A percentile compares a stretch with the other conserved stretches of the same genome.
These are phyloP conservation scores for Zygoascus tannicola DNA, from an alignment of 805 yeast species.

Conservation along the genomic window DNA sequence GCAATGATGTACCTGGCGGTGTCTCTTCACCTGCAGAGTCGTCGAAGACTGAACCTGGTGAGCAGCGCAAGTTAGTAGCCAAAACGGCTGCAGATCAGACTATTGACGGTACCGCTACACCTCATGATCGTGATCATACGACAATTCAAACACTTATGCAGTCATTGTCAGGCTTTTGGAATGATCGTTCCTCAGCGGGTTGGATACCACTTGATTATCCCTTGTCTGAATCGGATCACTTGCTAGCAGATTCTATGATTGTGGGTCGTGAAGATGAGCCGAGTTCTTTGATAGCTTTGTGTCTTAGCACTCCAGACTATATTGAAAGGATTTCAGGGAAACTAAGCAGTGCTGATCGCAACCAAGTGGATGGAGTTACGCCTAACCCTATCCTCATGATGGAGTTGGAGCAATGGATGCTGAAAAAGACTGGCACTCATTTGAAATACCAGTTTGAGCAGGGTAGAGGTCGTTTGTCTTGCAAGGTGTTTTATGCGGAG, in stretches of 20 bases:
- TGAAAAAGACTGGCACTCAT: constrained; percentile 79
- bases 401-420: constrained; percentile 56
- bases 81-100: background rate
- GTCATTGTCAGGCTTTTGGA: constrained; percentile 88
- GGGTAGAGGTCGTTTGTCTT: constrained; percentile 71
- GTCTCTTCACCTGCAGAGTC: background rate
- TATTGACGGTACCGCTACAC: constrained; percentile 1
- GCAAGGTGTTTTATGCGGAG: constrained; percentile 91
- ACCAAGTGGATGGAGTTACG: constrained; percentile 5
- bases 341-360: constrained; percentile 1
- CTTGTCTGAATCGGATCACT: constrained; percentile 68
- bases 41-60: background rate
- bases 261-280: constrained; percentile 96
- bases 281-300: constrained; percentile 85
- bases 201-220: constrained; percentile 94
- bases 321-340: constrained; percentile 28
- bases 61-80: background rate
- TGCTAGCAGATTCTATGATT: constrained; percentile 88
- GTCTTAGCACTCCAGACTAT: constrained; percentile 80
- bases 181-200: constrained; percentile 87
- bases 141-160: constrained; percentile 57
- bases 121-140: constrained; percentile 42
- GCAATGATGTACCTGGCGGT: background rate
- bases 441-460: constrained; percentile 87
- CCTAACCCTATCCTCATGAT: constrained; percentile 7